Evolutionary conservation across 163 green algal genomes (phyloP), one percentile per base, ranked within the genome.

Genomic region (Scenedesmus sp.): DNA sequence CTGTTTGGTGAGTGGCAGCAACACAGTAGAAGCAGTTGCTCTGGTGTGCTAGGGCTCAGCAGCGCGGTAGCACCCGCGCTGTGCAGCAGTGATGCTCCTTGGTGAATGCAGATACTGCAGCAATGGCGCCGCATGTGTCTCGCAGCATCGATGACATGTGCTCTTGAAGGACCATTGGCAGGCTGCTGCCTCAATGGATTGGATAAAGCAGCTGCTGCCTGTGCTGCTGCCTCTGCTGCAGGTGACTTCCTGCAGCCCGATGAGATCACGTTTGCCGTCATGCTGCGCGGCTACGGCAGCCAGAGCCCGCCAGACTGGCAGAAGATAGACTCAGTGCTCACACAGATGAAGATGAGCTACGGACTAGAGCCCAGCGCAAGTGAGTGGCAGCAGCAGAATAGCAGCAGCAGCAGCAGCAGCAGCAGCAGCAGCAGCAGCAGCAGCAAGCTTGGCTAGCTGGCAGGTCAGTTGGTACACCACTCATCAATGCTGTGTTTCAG

Each of bases 221-320:
- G 35, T 65, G 79, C 59, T 59, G 30, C 79, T 90, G 70, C 46
- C 78, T 33, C 56, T 72, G 49, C 78, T 83, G 86, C 91, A 97
- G 96, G 93, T 35, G 92, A 95, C 56, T 94, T 97, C 43, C 93
- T 98, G 76, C 18, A 93, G 81, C 95, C 95, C 24, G 97, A 99
- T 90, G 97, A 98, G 76, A 94, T 99, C 2, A 95, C 96, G 6
- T 99, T 98, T 93, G 92, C 93, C 4, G 95, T 98, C 16, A 83
- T 99, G 89, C 92, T 98, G 76, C 89, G 96, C 2, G 97, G 96
- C 20, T 98, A 98, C 81, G 97, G 97, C 86, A 87, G 72, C 15
- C 51, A 76, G 0, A 92, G 94, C 30, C 97, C 96, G 18, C 96
- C 96, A 35, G 92, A 94, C 33, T 99, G 97, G 97, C 89, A 90